Percentiles rank a stretch among this genome's conserved stretches.
Conservation (phyloP, 208 protist species). For the Acanthamoeba quina region DNA sequence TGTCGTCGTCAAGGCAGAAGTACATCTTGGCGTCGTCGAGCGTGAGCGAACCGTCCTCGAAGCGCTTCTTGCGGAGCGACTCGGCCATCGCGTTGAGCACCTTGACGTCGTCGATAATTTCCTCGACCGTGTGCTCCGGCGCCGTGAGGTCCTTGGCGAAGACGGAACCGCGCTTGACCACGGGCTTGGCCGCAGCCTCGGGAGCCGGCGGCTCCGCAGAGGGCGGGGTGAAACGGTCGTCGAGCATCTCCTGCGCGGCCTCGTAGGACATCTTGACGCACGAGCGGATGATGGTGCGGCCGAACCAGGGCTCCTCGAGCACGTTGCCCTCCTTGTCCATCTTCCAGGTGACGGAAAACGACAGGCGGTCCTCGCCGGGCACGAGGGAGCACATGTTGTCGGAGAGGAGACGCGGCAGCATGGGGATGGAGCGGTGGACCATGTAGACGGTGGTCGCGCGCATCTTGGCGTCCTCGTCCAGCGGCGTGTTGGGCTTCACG, state of each 20-base stretch:
- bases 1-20: conserved; percentile 84
- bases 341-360: conserved; percentile 93
- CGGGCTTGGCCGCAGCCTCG: background rate
- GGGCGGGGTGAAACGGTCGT: background rate
- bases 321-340: conserved; percentile 85
- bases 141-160: conserved; percentile 43
- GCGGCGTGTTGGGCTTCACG: conserved; percentile 86
- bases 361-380: conserved; percentile 90
- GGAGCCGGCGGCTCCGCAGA: background rate
- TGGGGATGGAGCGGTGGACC: conserved; percentile 89
- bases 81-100: conserved; percentile 69
- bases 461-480: conserved; percentile 92
- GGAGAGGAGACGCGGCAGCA: conserved; percentile 88
- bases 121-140: conserved; percentile 50
- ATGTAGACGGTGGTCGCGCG: conserved; percentile 93
- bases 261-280: conserved; percentile 90
- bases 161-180: background rate
- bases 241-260: conserved; percentile 89
- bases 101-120: conserved; percentile 67
- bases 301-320: conserved; percentile 73
- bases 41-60: conserved; percentile 88
- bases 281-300: conserved; percentile 88
- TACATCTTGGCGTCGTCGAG: conserved; percentile 74
- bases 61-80: conserved; percentile 59
- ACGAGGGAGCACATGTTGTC: conserved; percentile 95